A percentile compares a stretch with the other conserved stretches of the same genome.
Conservation (phyloP, 1,139 yeast genomes). For the Nematodospora anomalae region DNA sequence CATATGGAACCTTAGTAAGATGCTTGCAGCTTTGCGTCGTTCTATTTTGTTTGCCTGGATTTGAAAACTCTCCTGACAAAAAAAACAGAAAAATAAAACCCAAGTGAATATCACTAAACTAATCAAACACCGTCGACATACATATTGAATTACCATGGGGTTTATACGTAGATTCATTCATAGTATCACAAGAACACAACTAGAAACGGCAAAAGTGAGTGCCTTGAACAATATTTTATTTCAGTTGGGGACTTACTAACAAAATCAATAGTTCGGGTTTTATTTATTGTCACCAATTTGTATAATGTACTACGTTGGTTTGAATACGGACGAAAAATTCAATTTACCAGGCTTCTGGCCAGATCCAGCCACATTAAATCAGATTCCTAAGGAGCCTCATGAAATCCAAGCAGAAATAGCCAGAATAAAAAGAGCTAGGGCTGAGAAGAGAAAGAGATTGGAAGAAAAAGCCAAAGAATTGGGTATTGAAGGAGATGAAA, state of each 20-base stretch:
- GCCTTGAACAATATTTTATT: too few relatives aligned
- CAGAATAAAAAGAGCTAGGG: slow-evolving; percentile 71
- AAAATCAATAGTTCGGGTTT: slow-evolving; percentile 70
- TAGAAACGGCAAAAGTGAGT: slow-evolving; percentile 69
- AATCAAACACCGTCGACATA: too few relatives aligned
- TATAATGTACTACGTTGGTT: slow-evolving; percentile 90
- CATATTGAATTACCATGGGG: too few relatives aligned
- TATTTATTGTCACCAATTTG: slow-evolving; percentile 83
- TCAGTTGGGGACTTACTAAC: too few relatives aligned
- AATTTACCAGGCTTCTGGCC: slow-evolving; percentile 98
- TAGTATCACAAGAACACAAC: slow-evolving; percentile 54
- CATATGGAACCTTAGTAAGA: slow-evolving; percentile 13
- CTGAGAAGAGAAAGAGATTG: slow-evolving; percentile 69
- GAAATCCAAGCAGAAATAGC: slow-evolving; percentile 92
- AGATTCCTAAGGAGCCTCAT: slow-evolving; percentile 89
- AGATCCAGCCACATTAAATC: slow-evolving; percentile 86
- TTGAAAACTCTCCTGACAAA: not conserved
- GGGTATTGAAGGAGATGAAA: slow-evolving; percentile 53
- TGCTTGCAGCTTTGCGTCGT: too few relatives aligned
- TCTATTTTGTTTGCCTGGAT: too few relatives aligned
- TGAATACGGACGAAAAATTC: slow-evolving; percentile 83
- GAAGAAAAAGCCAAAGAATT: slow-evolving; percentile 71
- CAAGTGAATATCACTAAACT: not conserved
- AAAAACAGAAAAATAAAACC: not conserved
- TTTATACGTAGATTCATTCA: slow-evolving; percentile 27